Percentiles rank a stretch among this genome's conserved stretches.
Conservation (phyloP, 495 filamentous ascomycete species). For the Rhypophila decipiens region DNA sequence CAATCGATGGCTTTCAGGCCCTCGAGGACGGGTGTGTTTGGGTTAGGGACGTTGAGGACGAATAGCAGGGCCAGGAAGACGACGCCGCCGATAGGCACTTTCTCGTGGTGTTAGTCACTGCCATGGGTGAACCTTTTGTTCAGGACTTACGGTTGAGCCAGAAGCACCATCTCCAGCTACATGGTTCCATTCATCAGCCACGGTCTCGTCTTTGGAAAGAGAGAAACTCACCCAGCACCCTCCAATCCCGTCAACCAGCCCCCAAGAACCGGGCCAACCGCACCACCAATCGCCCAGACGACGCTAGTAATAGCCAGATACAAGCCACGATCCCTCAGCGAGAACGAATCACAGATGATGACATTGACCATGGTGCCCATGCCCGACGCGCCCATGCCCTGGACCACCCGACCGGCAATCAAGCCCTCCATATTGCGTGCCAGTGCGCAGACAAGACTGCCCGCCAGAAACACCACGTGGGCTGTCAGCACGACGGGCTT, state of each 20-base stretch:
- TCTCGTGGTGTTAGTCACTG: background rate
- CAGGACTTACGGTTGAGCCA: slow-evolving; percentile 53
- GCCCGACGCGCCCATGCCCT: slow-evolving; percentile 72
- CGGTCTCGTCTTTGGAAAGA: background rate
- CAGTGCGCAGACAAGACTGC: slow-evolving; percentile 62
- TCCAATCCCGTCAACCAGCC: slow-evolving; percentile 47
- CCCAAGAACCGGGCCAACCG: slow-evolving; percentile 54
- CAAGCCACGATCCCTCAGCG: slow-evolving; percentile 53
- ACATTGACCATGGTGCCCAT: slow-evolving; percentile 72
- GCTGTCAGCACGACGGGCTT: slow-evolving; percentile 68
- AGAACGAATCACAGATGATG: slow-evolving; percentile 68
- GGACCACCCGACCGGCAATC: slow-evolving; percentile 63
- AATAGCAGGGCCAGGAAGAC: slow-evolving; percentile 60
- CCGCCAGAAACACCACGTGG: slow-evolving; percentile 63
- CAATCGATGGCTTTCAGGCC: slow-evolving; percentile 71
- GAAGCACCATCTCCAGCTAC: slow-evolving; percentile 55
- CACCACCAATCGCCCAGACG: slow-evolving; percentile 45
- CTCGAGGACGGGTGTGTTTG: slow-evolving; percentile 57
- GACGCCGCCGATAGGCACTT: slow-evolving; percentile 58
- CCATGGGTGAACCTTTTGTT: background rate
- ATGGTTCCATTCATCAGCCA: background rate
- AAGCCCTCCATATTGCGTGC: slow-evolving; percentile 61
- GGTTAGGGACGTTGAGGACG: slow-evolving; percentile 64
- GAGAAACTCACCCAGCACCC: slow-evolving; percentile 6
- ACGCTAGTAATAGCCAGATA: slow-evolving; percentile 39